Base-by-base conservation (phyloP, 1,284 basidiomycete species). In the Pholiota adiposa region DNA sequence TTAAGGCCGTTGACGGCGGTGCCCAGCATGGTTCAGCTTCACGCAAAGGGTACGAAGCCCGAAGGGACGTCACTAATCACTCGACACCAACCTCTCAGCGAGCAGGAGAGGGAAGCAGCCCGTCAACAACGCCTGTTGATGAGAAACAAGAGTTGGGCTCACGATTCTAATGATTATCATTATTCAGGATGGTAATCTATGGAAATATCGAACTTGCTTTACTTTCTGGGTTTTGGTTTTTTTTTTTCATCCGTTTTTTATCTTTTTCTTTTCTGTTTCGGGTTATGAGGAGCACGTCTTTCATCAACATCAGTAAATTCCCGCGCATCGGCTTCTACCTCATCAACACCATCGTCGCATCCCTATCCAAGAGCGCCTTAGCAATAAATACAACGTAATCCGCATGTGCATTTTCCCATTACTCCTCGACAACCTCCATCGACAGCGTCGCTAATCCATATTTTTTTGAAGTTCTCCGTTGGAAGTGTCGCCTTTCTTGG, bases 141-240 rank as follows among this genome's bases (percentile, higher is more conserved):
- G 55, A 77, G 87, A 61, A 89, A 87, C 70, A 80, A 83, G 58
- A 90, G 85, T 68, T 90, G 85, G 86, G 85, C 85, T 21, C 82
- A 88, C 63, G 85, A 89, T 65, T 90, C 85, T 21, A 82, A 88
- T 63, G 85, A 89, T 65, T 90, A 82, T 71, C 88, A 90, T 71
- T 78, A 75, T 61, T 68, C 80, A 19, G 88, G 89, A 51, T 90
- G 88, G 89, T 89, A 66, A 69, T 63, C 40, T 31, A 33, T n/a
- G n/a, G n/a, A n/a, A n/a, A n/a, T n/a, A n/a, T 40, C 12, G 34
- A n/a, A 25, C 14, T 48, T 36, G 57, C 50, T 48, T 12, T 55
- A 31, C 38, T 51, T 49, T 57, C 40, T 52, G 21, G 19, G 31
- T 31, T 38, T 56, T 56, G 48, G 49, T 51, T 41, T 59, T 57